Evolutionary conservation across 176 grass and related monocot species (phyloP).

Genomic region (Aechmea fasciata): DNA sequence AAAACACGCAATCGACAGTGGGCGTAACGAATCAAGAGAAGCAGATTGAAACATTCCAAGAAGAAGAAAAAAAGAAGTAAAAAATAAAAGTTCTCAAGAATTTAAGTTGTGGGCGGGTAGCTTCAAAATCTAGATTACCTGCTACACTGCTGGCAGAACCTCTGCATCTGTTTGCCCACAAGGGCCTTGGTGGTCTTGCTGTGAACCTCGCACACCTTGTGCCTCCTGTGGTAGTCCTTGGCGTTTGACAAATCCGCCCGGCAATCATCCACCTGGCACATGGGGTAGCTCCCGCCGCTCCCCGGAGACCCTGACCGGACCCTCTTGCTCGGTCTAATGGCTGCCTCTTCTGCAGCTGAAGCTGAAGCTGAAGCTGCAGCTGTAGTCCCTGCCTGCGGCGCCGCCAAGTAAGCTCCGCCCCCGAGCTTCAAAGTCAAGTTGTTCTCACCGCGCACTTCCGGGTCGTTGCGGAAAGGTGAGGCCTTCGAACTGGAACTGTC

Average conservation of each 20-base stretch:
- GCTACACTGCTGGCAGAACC: conserved; percentile 98
- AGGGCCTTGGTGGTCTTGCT: conserved; percentile 87
- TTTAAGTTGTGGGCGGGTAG: background rate
- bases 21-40: background rate
- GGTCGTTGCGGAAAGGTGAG: conserved; percentile 2
- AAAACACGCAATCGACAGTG: background rate
- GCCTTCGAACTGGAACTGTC: background rate
- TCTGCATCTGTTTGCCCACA: conserved; percentile 82
- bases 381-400: conserved; percentile 20
- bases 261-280: conserved; percentile 98
- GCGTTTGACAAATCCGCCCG: conserved; percentile 69
- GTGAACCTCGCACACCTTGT: conserved; percentile 89
- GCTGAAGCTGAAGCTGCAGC: conserved; percentile 3
- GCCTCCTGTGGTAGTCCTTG: conserved; percentile 88
- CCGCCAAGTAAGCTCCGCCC: conserved; percentile 9
- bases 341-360: conserved; percentile 20
- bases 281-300: conserved; percentile 53
- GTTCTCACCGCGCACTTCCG: conserved; percentile 17
- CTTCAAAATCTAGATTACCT: conserved; percentile 39
- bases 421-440: conserved; percentile 55
- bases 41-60: background rate
- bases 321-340: conserved; percentile 54
- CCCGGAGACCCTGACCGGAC: conserved; percentile 74
- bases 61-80: background rate
- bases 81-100: background rate